Conservation (phyloP, 1,284 basidiomycete genomes). For the Ganoderma lucidum region DNA sequence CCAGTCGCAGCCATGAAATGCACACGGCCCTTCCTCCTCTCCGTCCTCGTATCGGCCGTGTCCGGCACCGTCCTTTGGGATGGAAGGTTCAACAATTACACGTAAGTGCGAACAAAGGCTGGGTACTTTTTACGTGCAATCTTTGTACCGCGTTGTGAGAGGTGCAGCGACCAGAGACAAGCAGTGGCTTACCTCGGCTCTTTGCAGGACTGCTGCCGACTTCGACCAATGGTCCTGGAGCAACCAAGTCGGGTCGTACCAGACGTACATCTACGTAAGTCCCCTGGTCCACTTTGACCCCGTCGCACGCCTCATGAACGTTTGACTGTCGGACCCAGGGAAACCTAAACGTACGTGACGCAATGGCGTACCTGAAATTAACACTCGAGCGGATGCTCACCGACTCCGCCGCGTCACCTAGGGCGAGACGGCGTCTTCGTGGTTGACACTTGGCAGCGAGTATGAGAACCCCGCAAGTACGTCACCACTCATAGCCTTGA, state of each 20-base stretch:
- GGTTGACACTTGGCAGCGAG: conserved; percentile 37
- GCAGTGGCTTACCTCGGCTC: background rate
- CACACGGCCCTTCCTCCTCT: conserved; percentile 19
- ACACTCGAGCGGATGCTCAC: no score
- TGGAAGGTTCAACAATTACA: conserved; percentile 38
- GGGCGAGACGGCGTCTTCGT: conserved; percentile 38
- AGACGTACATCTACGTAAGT: conserved; percentile 40
- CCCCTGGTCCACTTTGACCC: background rate
- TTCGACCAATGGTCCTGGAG: conserved; percentile 40
- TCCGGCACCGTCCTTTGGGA: conserved; percentile 39
- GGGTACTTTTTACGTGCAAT: background rate
- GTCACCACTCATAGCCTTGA: conserved; percentile 10
- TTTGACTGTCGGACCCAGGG: conserved; percentile 24
- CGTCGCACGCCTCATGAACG: conserved; percentile 5
- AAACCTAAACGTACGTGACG: conserved; percentile 33
- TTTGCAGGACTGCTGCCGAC: conserved; percentile 34
- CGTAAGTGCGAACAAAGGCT: conserved; percentile 24
- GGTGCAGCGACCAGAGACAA: background rate
- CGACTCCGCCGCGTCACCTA: conserved; percentile 9
- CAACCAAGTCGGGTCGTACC: conserved; percentile 38
- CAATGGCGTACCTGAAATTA: background rate
- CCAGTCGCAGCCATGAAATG: conserved; percentile 26
- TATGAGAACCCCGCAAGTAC: conserved; percentile 39
- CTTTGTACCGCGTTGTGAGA: background rate
- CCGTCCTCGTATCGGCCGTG: conserved; percentile 21